Evolutionary conservation across 164 flowering plant genomes (phyloP).

Genomic region (Protea cynaroides): DNA sequence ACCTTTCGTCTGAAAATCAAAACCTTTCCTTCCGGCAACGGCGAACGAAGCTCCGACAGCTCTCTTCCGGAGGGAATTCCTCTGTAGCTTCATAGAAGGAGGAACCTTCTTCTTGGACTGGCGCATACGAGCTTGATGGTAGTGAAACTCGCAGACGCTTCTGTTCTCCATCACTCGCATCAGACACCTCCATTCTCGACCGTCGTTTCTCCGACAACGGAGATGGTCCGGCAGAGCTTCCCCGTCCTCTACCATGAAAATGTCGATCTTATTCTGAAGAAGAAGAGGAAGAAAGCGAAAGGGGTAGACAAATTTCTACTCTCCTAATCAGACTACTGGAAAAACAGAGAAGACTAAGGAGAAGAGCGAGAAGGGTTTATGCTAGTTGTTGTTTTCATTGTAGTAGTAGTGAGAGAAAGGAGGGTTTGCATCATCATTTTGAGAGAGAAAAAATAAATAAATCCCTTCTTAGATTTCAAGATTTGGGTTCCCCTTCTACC

Average conservation of each 20-base stretch:
- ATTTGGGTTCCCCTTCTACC: neutral
- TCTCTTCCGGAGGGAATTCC: slow-evolving; percentile 13
- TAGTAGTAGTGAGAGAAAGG: neutral
- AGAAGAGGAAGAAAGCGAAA: slow-evolving; percentile 2
- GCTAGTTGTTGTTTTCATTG: neutral
- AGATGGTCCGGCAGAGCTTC: slow-evolving; percentile 15
- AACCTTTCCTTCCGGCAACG: neutral
- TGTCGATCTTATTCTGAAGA: slow-evolving; percentile 8
- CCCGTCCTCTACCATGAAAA: slow-evolving; percentile 9
- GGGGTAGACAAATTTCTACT: neutral
- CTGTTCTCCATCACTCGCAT: slow-evolving; percentile 27
- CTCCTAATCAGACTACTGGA: neutral
- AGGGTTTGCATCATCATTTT: neutral
- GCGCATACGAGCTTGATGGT: slow-evolving; percentile 49
- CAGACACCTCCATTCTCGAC: slow-evolving; percentile 28
- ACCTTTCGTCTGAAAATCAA: slow-evolving; percentile 7
- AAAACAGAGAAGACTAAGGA: neutral
- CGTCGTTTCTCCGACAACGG: slow-evolving; percentile 29
- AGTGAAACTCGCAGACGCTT: slow-evolving; percentile 53
- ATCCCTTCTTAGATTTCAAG: neutral
- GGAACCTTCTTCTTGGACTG: slow-evolving; percentile 51
- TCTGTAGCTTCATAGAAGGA: slow-evolving; percentile 42
- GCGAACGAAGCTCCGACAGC: neutral
- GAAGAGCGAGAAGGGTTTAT: neutral
- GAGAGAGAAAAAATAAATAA: neutral